Base-by-base conservation (phyloP, 2,329 filamentous ascomycete genomes). In the Pleoardoris graminearum region DNA sequence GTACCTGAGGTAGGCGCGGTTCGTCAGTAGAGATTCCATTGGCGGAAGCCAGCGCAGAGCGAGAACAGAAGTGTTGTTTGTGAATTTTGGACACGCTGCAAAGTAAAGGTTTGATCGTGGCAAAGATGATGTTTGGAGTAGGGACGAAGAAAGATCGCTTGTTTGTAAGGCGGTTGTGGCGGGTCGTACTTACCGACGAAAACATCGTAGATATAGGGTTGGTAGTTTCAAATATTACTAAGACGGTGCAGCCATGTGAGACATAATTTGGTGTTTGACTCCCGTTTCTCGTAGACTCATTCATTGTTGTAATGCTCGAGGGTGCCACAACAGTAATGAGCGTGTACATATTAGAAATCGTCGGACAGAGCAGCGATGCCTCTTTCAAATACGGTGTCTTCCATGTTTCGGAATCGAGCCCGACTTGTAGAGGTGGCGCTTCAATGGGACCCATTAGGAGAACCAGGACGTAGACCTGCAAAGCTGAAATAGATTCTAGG, bases 121-220 rank as follows among this genome's bases (percentile, higher is more conserved):
- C 44, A 37, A 38, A 30, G 16, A 16, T n/a, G 21, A 21, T 46
- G 43, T 46, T 47, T 47, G 32, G 14, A 38, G 44, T 17, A 47
- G 32, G 35, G n/a, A 35, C 44, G 44, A 47, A 21, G 33, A 38
- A 37, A 29, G n/a, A 16, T 35, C 19, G 42, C 3, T 21, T 37
- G 44, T 47, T 47, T 37, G 44, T 17, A 21, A 29, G 33, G 33
- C 16, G 37, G 44, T 47, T 47, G 44, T n/a, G 44, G 37, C n/a
- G 16, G 12, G 22, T 8, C 14, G 22, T 16, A 38, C 32, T 29
- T 7, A 37, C 32, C 8, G 21, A 21, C 33, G 33, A 38, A 8
- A 17, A 16, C 22, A 37, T 37, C 14, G 32, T n/a, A 22, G 30
- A 27, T n/a, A 10, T 21, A 19, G 5, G 25, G 32, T n/a, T 25